Evolutionary conservation across 805 yeast species (phyloP).

Genomic region (Saccharomycopsis lassenensis): DNA sequence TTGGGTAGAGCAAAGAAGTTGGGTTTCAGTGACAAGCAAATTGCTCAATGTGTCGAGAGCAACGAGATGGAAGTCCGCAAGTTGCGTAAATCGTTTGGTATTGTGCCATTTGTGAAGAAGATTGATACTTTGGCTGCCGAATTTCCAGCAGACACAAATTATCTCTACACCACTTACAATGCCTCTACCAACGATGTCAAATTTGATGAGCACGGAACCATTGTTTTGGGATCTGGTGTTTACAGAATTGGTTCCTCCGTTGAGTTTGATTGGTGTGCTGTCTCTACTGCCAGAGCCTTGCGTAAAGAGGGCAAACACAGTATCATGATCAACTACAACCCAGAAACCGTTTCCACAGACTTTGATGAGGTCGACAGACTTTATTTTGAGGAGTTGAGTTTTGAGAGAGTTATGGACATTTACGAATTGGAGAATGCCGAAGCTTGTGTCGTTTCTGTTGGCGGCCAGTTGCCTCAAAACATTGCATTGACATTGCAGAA

Average conservation of each 20-base stretch:
- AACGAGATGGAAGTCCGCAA: conserved; percentile 75
- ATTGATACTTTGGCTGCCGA: conserved; percentile 98
- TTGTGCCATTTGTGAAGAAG: conserved; percentile 89
- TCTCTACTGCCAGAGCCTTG: conserved; percentile 87
- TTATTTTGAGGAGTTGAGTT: conserved; percentile 89
- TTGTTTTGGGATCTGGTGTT: conserved; percentile 98
- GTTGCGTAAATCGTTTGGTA: conserved; percentile 67
- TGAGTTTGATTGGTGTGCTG: conserved; percentile 99
- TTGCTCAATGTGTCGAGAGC: conserved; percentile 63
- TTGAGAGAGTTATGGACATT: conserved; percentile 95
- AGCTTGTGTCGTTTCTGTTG: conserved; percentile 93
- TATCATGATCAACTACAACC: conserved; percentile 94
- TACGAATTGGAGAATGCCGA: conserved; percentile 83
- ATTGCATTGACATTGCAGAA: conserved; percentile 78
- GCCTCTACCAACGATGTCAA: conserved; percentile 77
- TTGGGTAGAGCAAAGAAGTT: conserved; percentile 77
- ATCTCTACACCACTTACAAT: conserved; percentile 90
- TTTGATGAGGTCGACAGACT: conserved; percentile 96
- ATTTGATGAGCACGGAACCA: conserved; percentile 81
- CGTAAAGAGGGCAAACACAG: conserved; percentile 83
- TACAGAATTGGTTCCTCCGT: conserved; percentile 98
- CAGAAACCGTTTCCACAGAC: conserved; percentile 97
- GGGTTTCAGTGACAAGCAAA: conserved; percentile 94
- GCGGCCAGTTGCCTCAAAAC: conserved; percentile 97
- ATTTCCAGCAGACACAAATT: conserved; percentile 95